Percentiles rank a stretch among this genome's conserved stretches.
These are phyloP conservation scores for Epithele typhae DNA, from an alignment of 768 basidiomycete species.

Conservation along the genomic window DNA sequence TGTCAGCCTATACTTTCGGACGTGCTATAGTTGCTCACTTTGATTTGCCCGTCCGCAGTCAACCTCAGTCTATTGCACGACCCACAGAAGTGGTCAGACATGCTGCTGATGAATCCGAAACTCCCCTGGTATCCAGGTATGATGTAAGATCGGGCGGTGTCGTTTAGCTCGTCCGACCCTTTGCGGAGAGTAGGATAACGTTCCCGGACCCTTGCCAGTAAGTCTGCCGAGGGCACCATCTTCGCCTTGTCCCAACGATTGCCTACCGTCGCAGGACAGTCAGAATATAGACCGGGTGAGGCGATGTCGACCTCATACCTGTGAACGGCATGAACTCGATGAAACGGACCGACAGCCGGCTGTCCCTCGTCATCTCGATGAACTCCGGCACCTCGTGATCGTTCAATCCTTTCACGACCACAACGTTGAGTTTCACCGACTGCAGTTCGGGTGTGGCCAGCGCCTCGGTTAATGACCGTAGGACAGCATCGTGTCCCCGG, in stretches of 20 bases:
- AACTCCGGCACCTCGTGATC: conserved; percentile 79
- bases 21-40: conserved; percentile 41
- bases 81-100: conserved; percentile 91
- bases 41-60: conserved; percentile 90
- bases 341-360: conserved; percentile 68
- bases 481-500: conserved; percentile 69
- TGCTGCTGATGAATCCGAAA: conserved; percentile 88
- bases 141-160: conserved; percentile 78
- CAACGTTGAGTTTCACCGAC: conserved; percentile 79
- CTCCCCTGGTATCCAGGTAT: conserved; percentile 68
- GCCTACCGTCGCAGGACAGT: conserved; percentile 39
- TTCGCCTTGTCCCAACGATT: conserved; percentile 83
- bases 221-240: conserved; percentile 71
- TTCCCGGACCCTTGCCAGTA: conserved; percentile 47
- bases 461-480: conserved; percentile 64
- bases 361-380: conserved; percentile 66
- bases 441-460: conserved; percentile 43
- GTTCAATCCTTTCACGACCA: conserved; percentile 78
- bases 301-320: conserved; percentile 37
- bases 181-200: conserved; percentile 51
- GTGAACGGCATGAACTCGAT: conserved; percentile 96
- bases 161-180: conserved; percentile 62
- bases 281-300: not conserved
- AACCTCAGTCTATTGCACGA: conserved; percentile 81
- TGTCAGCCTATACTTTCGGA: not conserved